Evolutionary conservation across 225 moss, liverwort and hornwort species (phyloP).

Genomic region (Rhytidiadelphus loreus): DNA sequence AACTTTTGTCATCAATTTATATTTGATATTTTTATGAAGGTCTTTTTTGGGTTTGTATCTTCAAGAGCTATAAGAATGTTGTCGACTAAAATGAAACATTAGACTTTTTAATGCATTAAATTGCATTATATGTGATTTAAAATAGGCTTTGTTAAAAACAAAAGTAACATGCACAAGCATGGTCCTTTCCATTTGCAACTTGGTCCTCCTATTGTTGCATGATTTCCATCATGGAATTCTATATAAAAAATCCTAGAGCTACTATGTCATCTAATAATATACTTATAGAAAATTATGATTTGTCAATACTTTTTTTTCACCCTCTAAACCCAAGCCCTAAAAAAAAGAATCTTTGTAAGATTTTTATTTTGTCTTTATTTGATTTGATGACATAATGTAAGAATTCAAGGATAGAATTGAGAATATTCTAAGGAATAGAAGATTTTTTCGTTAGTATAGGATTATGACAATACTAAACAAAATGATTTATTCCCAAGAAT

Average conservation of each 20-base stretch:
- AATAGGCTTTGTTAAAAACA: not conserved
- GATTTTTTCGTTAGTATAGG: not conserved
- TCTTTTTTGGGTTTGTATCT: not conserved
- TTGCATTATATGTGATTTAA: not conserved
- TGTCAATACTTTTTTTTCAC: rapidly evolving
- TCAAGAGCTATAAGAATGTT: not conserved
- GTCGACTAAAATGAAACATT: not conserved
- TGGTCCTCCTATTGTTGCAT: not conserved
- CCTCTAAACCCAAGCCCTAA: not conserved
- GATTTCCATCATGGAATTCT: not conserved
- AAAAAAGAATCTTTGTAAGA: not conserved
- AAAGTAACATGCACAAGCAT: not conserved
- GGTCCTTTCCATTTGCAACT: not conserved
- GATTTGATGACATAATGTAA: not conserved
- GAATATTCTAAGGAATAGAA: not conserved
- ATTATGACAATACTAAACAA: not conserved
- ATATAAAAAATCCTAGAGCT: not conserved
- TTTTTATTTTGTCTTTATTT: not conserved
- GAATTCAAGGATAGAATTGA: not conserved
- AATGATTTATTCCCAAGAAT: not conserved
- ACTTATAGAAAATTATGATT: not conserved
- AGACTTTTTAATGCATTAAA: not conserved
- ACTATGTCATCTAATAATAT: not conserved
- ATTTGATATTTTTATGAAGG: not conserved
- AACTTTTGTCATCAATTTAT: not conserved